Base-by-base conservation (phyloP, 1,284 basidiomycete species). In the Ganoderma meredithae region DNA sequence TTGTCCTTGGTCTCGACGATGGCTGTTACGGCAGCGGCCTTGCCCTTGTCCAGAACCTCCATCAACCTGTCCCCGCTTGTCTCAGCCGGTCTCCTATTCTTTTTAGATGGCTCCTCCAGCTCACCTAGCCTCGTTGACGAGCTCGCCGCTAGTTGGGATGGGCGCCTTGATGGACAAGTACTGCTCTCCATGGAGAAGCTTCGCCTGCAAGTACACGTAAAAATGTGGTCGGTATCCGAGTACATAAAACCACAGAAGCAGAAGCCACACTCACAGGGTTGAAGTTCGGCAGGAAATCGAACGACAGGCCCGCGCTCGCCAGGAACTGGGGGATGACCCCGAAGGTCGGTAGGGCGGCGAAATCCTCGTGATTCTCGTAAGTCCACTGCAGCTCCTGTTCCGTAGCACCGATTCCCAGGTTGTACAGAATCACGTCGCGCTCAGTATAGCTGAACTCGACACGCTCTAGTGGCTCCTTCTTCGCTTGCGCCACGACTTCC, bases 151-250 rank as follows among this genome's bases (percentile, higher is more conserved):
- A 0, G 95, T 96, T 0, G 97, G 97, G 72, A 99, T 95, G 0
- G 93, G 90, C 1, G 84, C 90, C 77, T 95, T 94, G 81, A 99
- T 96, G 71, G 90, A 86, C 70, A 99, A 84, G 81, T 95, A 99
- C 79, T 99, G 98, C 81, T 99, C 97, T 68, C 97, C 97, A 81
- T 99, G 98, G 36, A 99, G 86, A n/a, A 99, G 85, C 83, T 96
- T 98, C 70, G 96, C 95, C 88, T 95, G 74, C 44, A 47, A 47
- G 19, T 44, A 8, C 7, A 64, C 36, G 44, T 60, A 10, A 27
- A 40, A 3, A 61, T 8, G 43, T 25, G 47, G 44, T 39, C 36
- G 67, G 64, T 47, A 39, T 33, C 27, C 22, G 22, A 13, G 3
- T 9, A 31, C 19, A 56, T 25, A 17, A 17, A 33, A 27, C 25